Base-by-base conservation (phyloP, 176 grass and related monocot genomes). In the Guadua angustifolia region DNA sequence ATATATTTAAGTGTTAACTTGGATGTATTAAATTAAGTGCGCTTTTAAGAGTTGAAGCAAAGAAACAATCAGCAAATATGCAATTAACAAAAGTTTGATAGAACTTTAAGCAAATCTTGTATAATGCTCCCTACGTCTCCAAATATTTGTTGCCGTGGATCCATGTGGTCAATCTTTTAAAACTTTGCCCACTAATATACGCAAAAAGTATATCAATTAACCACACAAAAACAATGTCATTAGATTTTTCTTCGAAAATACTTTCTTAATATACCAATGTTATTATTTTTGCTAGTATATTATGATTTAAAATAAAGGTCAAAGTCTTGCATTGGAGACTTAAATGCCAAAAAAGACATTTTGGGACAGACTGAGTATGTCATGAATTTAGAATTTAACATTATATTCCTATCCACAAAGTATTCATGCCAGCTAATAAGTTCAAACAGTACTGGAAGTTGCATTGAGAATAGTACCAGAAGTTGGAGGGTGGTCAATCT, bases 401-500 rank as follows among this genome's bases (percentile, higher is more conserved):
- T 21, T 42, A 43, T 69, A 43, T 68, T 56, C 26, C 60, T 24
- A 24, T 43, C 52, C 10, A 2, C 17, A 42, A 72, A 42, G 17
- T 77, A 82, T 1, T 62, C 44, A 79, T 72, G 33, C 38, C 13
- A 33, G 29, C 12, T 10, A 69, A 71, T n/a, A 59, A 60, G 29
- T 50, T 66, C 24, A 79, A n/a, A 50, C 18, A 52, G 51, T 58
- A 3, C 26, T 25, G 4, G 55, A 82, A 72, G 36, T 50, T 69
- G 39, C 43, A 82, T 55, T 25, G 57, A 66, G 5, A 72, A 67
- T 73, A 67, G 17, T 95, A 99, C 96, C 89, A 91, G 74, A 79
- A 99, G 89, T 69, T 95, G 96, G 53, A 99, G 91, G 25, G 89
- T 99, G 21, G 75, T 73, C 77, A 99, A 85, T 81, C 84, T 94